These are phyloP conservation scores for Nematodospora anomalae DNA, from an alignment of 1,139 yeast genomes.

Conservation along the genomic window DNA sequence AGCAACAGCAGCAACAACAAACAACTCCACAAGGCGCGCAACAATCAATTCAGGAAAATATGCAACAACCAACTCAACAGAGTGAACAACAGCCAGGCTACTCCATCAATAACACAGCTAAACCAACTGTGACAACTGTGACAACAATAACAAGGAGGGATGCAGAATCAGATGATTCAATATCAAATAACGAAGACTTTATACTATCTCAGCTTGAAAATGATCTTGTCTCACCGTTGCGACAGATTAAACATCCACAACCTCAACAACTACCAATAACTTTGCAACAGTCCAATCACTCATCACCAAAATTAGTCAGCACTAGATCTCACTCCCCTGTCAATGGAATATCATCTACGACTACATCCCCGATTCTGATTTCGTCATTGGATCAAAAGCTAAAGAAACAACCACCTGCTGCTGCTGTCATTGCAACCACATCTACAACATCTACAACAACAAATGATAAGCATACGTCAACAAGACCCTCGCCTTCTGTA, in stretches of 20 bases:
- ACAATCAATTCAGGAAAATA: too few relatives aligned
- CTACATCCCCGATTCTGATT: slow-evolving; percentile 19
- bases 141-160: too few relatives aligned
- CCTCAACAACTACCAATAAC: slow-evolving; percentile 10
- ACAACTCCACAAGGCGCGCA: too few relatives aligned
- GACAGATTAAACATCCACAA: slow-evolving; percentile 15
- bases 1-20: slow-evolving; percentile 4
- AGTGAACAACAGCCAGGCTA: too few relatives aligned
- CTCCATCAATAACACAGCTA: not conserved
- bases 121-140: not conserved
- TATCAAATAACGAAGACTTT: slow-evolving; percentile 16
- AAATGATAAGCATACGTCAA: slow-evolving; percentile 4
- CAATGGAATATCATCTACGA: slow-evolving; percentile 12
- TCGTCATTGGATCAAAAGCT: slow-evolving; percentile 15
- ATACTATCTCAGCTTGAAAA: slow-evolving; percentile 19
- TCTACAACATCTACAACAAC: slow-evolving; percentile 5
- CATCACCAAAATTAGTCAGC: slow-evolving; percentile 18
- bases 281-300: slow-evolving; percentile 6
- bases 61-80: not conserved
- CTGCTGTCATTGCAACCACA: slow-evolving; percentile 3
- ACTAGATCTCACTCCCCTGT: slow-evolving; percentile 17
- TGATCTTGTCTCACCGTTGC: slow-evolving; percentile 23
- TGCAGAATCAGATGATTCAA: not conserved
- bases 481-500: slow-evolving; percentile 12
- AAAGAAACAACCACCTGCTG: slow-evolving; percentile 8